These are phyloP conservation scores for Fusarium euwallaceae DNA, from an alignment of 2,329 filamentous ascomycete genomes.

Conservation along the genomic window DNA sequence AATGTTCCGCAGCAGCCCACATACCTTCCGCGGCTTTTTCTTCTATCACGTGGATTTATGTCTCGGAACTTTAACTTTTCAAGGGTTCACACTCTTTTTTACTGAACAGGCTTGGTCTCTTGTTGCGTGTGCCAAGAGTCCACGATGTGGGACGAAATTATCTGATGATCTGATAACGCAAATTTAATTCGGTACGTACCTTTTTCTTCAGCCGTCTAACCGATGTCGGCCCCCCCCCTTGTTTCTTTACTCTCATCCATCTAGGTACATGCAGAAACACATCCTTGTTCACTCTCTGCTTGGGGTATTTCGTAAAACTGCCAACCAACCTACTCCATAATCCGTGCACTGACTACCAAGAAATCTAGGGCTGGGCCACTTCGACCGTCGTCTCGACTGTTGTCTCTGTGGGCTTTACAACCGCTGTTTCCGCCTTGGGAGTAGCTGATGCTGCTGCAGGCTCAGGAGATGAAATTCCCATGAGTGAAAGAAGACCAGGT, in stretches of 20 bases:
- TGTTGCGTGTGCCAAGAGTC: neutral
- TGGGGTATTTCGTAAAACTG: slow-evolving; percentile 5
- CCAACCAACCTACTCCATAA: neutral
- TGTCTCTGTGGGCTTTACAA: slow-evolving; percentile 4
- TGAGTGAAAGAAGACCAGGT: neutral
- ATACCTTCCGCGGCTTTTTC: neutral
- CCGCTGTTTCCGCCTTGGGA: neutral
- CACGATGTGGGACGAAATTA: slow-evolving; percentile 41
- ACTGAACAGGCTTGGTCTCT: neutral
- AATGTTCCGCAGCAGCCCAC: neutral
- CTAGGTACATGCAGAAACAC: neutral
- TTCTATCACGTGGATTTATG: neutral
- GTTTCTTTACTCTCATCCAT: neutral
- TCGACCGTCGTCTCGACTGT: slow-evolving; percentile 12
- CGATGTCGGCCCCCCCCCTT: slow-evolving; percentile 20
- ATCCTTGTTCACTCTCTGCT: neutral
- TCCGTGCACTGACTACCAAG: neutral
- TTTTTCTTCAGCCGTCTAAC: neutral
- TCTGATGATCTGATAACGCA: slow-evolving; percentile 55
- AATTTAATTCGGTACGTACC: neutral
- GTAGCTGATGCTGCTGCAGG: neutral
- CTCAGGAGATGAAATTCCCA: neutral
- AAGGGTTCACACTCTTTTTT: neutral
- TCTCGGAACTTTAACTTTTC: neutral
- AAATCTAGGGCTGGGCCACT: neutral